Conservation (phyloP, 1,284 basidiomycete genomes). For the Sporisorium exsertum region DNA sequence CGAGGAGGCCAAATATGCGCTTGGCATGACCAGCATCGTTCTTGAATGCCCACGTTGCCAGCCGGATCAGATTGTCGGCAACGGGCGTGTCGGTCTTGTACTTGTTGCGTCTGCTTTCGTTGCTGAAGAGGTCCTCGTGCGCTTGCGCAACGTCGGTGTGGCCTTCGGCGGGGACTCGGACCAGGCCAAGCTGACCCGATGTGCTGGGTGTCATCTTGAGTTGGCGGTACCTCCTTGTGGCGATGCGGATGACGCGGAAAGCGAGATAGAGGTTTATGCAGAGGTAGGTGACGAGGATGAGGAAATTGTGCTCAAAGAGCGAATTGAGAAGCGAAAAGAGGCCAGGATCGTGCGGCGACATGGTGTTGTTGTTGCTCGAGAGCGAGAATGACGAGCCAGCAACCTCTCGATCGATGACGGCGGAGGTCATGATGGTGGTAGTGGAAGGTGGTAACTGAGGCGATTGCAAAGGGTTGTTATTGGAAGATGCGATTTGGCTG, state of each 20-base stretch:
- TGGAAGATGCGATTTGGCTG: not conserved
- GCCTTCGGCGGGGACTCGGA: conserved; percentile 1
- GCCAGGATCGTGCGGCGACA: conserved; percentile 28
- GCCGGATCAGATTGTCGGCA: conserved; percentile 24
- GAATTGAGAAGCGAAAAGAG: conserved; percentile 36
- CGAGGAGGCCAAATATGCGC: conserved; percentile 23
- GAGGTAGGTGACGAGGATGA: conserved; percentile 52
- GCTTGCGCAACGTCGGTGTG: conserved; percentile 8
- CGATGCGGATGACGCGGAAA: conserved; percentile 22
- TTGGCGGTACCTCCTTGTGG: conserved; percentile 31
- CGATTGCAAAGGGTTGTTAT: too few relatives aligned
- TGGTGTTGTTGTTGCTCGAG: not conserved
- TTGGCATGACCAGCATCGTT: conserved; percentile 26
- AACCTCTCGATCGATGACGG: not conserved
- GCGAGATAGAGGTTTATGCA: conserved; percentile 37
- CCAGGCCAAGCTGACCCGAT: conserved; percentile 12
- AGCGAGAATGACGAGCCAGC: conserved; percentile 1
- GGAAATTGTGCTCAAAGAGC: conserved; percentile 51
- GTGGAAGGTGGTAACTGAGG: not conserved
- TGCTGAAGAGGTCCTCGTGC: conserved; percentile 13
- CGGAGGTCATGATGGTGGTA: conserved; percentile 18
- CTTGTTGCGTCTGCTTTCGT: not conserved
- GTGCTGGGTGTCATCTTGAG: conserved; percentile 17
- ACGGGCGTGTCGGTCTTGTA: conserved; percentile 20
- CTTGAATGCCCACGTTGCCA: conserved; percentile 42